Base-by-base conservation (phyloP, 2,329 filamentous ascomycete genomes). In the Colletotrichum sp. region DNA sequence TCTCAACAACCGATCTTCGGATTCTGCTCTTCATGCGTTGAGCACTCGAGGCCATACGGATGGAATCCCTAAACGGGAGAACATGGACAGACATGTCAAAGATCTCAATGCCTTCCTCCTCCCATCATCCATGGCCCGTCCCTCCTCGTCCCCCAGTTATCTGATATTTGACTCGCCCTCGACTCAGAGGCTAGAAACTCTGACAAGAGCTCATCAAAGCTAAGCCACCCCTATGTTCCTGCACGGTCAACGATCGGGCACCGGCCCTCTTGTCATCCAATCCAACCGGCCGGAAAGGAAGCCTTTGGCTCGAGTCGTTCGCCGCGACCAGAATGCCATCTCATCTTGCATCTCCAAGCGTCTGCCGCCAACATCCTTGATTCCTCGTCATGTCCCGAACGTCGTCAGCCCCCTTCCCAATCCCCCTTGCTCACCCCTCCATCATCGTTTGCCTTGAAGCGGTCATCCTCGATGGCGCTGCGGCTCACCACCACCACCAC, bases 321-420 rank as follows among this genome's bases (percentile, higher is more conserved):
- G 34, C 64, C 71, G 66, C 59, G 44, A 59, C 55, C 57, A 63
- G 59, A 34, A 72, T 76, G 74, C 30, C 74, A 76, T 76, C 74
- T 66, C 74, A 76, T 76, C 64, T 76, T 76, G 74, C 70, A 39
- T 73, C 74, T 76, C 36, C 28, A 76, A 73, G 70, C 74, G 60
- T 39, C 65, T 74, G 44, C 70, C 59, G 32, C 71, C 74, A 69
- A 69, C 59, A 76, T 69, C 74, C 74, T 71, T 76, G 74, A 15
- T 24, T 59, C 36, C 66, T 66, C 60, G 67, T 71, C 64, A 65
- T 68, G 57, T 65, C 52, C 69, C 52, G 52, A 63, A 52, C 52
- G 21, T 71, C 52, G 63, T 72, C 73, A 65, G 44, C 72, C 59
- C 44, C 39, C 55, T n/a, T 72, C 67, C 30, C 44, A 60, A 49